Evolutionary conservation across 306 rosid genomes (phyloP).

Genomic region (Vicia villosa): DNA sequence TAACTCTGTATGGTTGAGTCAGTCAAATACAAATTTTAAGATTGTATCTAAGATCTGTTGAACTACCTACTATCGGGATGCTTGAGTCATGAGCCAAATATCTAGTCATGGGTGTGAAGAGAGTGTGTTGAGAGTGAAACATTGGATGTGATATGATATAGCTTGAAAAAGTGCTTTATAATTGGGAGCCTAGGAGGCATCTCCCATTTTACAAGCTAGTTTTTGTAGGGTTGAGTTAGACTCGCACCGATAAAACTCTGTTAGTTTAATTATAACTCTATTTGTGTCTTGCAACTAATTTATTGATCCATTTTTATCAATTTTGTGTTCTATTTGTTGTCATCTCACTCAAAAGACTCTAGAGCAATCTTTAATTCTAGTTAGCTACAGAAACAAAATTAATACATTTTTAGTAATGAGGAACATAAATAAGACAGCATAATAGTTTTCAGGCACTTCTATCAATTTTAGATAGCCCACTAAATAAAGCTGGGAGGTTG

Average conservation of each 20-base stretch:
- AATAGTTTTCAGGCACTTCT: constrained; percentile 66
- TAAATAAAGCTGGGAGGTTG: constrained; percentile 86
- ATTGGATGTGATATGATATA: neutral
- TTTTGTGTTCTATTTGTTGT: neutral
- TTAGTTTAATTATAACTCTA: neutral
- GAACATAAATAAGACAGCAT: neutral
- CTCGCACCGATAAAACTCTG: neutral
- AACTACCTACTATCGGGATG: neutral
- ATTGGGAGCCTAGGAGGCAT: neutral
- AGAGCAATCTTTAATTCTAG: neutral
- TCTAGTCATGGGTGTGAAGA: neutral
- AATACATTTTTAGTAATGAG: neutral
- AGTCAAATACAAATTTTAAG: neutral
- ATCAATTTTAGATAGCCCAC: constrained; percentile 75
- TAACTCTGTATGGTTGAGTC: neutral
- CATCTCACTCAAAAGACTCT: neutral
- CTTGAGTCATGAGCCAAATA: neutral
- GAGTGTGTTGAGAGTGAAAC: neutral
- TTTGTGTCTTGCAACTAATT: neutral
- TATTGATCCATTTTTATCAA: neutral
- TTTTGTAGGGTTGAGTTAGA: neutral
- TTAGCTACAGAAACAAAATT: neutral
- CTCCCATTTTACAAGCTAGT: neutral
- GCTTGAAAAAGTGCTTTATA: neutral
- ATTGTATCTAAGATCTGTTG: neutral